Conservation (phyloP, 2,329 filamentous ascomycete genomes). For the Fusarium tjaetaba region DNA sequence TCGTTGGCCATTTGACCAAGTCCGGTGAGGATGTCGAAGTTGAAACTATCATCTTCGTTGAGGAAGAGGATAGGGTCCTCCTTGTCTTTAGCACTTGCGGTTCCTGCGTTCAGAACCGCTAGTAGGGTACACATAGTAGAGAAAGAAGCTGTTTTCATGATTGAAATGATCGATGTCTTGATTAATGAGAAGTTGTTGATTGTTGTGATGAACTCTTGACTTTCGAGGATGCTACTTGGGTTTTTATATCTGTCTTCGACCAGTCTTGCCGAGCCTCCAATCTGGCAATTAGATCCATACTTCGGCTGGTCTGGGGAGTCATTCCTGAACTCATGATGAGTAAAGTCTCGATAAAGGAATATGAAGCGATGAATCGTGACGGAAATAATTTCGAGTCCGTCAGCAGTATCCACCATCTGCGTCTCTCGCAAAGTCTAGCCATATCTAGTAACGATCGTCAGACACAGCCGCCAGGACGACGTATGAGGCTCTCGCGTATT, state of each 20-base stretch:
- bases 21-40: constrained; percentile 28
- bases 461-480: constrained; percentile 10
- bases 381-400: not conserved
- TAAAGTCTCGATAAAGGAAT: not conserved
- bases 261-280: not conserved
- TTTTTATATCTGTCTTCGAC: not conserved
- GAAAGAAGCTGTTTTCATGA: not conserved
- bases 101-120: not conserved
- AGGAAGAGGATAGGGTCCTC: constrained; percentile 10
- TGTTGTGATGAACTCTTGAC: not conserved
- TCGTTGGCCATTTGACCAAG: constrained; percentile 3
- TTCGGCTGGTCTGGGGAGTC: rapidly evolving
- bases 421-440: constrained; percentile 19
- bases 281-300: rapidly evolving
- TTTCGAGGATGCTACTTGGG: rapidly evolving
- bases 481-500: not conserved
- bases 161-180: not conserved
- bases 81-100: not conserved
- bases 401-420: not conserved
- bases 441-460: not conserved
- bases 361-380: not conserved
- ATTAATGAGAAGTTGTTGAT: not conserved
- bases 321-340: not conserved
- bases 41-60: constrained; percentile 20
- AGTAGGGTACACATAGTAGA: rapidly evolving